Conservation (phyloP, 176 grass and related monocot species). For the Saccharum officinarum region DNA sequence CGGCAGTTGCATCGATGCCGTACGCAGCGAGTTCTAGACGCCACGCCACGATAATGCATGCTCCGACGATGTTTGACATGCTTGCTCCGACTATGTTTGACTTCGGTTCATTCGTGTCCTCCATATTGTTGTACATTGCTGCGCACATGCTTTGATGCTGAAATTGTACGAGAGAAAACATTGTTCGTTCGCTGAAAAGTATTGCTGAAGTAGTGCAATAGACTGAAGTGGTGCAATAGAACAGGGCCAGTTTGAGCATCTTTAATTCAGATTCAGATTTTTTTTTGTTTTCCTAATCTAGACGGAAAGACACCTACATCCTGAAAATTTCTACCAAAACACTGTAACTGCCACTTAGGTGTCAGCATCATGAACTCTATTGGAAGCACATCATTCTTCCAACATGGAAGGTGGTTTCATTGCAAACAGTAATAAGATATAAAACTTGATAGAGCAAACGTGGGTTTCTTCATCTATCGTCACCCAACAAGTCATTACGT, state of each 20-base stretch:
- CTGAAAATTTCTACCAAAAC: not conserved
- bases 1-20: slow-evolving; percentile 36
- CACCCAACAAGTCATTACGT: not conserved
- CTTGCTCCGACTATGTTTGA: not conserved
- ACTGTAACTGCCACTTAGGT: not conserved
- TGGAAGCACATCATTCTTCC: not conserved
- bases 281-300: not conserved
- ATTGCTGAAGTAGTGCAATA: no score
- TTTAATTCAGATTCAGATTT: no score
- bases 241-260: not conserved
- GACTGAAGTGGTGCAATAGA: no score
- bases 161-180: no score
- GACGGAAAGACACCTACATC: not conserved
- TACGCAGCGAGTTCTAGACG: slow-evolving; percentile 14
- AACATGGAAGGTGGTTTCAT: not conserved
- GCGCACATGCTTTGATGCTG: not conserved
- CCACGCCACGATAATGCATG: not conserved
- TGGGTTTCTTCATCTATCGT: not conserved
- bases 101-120: not conserved
- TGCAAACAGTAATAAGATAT: not conserved
- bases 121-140: not conserved
- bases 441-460: not conserved
- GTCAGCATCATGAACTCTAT: not conserved
- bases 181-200: no score
- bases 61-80: not conserved